Conservation (phyloP, 2,329 filamentous ascomycete species). For the Esteya vermicola region DNA sequence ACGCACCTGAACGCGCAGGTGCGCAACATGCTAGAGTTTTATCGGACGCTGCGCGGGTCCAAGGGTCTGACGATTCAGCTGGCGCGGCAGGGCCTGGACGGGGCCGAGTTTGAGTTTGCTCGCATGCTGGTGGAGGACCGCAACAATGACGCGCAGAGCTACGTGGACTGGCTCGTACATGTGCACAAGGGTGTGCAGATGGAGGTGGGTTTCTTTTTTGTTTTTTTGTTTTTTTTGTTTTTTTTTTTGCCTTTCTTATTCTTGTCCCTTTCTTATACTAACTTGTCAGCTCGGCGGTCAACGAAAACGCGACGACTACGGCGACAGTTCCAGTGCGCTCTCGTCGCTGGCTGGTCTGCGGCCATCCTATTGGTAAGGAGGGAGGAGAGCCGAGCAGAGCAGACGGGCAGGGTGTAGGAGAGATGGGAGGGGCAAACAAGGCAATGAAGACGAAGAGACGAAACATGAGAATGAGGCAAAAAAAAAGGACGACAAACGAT, state of each 20-base stretch:
- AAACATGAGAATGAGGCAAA: too few species aligned
- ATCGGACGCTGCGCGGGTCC: constrained; percentile 64
- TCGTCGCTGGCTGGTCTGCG: constrained; percentile 34
- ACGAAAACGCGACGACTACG: constrained; percentile 51
- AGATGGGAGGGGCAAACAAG: background rate
- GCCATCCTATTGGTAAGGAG: constrained; percentile 15
- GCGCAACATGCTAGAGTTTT: constrained; percentile 80
- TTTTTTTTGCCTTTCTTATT: background rate
- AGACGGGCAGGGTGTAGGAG: background rate
- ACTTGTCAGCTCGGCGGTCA: constrained; percentile 47
- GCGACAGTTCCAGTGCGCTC: constrained; percentile 28
- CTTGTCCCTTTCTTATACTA: background rate
- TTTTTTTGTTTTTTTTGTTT: constrained; percentile 1
- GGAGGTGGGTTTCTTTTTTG: constrained; percentile 38
- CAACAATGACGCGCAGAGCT: constrained; percentile 95
- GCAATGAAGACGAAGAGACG: too few species aligned
- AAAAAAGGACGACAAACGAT: too few species aligned
- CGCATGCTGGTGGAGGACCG: constrained; percentile 81
- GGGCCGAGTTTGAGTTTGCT: constrained; percentile 93
- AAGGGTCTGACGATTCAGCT: constrained; percentile 85
- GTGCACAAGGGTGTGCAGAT: constrained; percentile 86
- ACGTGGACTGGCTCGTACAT: constrained; percentile 96
- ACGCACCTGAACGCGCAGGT: constrained; percentile 92
- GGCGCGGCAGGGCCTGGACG: constrained; percentile 82
- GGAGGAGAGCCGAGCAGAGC: background rate